Evolutionary conservation across 2,329 filamentous ascomycete species (phyloP).

Genomic region (Ceratocystis lukuohia): DNA sequence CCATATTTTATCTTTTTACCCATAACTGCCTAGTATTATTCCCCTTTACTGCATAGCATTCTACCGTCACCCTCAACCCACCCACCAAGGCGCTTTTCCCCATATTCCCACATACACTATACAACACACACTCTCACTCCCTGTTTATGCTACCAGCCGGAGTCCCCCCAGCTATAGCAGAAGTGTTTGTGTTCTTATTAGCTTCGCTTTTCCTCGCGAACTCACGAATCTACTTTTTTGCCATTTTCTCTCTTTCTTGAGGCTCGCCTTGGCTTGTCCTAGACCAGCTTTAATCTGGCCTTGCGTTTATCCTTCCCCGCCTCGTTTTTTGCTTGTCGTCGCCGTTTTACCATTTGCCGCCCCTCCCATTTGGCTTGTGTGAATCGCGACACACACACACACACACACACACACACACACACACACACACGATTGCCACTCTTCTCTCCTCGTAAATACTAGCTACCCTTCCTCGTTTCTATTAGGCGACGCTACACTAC

Average conservation of each 20-base stretch:
- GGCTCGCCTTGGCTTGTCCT: not conserved
- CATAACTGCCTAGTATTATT: not conserved
- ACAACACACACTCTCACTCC: not conserved
- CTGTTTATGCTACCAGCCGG: not conserved
- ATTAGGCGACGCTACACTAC: not conserved
- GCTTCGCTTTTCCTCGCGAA: not conserved
- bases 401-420: not conserved
- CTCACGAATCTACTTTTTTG: not conserved
- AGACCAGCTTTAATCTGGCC: not conserved
- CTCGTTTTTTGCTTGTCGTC: not conserved
- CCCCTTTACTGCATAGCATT: not conserved
- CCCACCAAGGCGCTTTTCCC: not conserved
- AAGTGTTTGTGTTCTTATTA: not conserved
- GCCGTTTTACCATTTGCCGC: not conserved
- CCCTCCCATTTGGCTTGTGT: not conserved
- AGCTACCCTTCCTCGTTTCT: not conserved
- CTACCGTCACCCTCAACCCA: not conserved
- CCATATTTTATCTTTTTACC: conserved; percentile 2
- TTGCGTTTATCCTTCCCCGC: conserved; percentile 5
- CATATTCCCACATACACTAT: not conserved
- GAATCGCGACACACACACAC: not conserved
- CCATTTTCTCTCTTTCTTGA: not conserved
- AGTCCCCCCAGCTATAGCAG: conserved; percentile 2
- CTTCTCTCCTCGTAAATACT: not conserved
- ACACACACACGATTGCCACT: not conserved